phyloP scores from a whole-genome alignment of 306 rosid genomes.

The Cicer bijugum region DNA sequence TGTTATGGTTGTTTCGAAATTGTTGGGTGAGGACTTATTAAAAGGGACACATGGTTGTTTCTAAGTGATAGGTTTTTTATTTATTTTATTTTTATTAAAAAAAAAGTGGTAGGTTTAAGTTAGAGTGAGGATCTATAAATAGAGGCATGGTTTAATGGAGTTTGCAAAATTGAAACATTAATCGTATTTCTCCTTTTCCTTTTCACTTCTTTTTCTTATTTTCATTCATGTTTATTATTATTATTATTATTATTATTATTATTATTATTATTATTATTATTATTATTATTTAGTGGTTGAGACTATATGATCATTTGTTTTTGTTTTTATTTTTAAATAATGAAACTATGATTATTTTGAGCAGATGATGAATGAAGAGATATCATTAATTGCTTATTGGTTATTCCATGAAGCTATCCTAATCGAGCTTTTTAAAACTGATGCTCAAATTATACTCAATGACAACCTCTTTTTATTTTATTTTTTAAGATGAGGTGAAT shows the following conservation, averaged over 20 bases:
- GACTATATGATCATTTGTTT: background rate
- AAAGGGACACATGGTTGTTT: background rate
- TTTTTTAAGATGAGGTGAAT: too few species aligned
- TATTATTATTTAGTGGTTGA: background rate
- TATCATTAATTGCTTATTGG: constrained; percentile 38
- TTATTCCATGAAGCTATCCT: constrained; percentile 41
- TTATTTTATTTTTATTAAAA: too few species aligned
- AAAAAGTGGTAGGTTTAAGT: background rate
- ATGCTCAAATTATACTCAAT: constrained; percentile 38
- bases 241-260: background rate
- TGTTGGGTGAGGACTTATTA: background rate
- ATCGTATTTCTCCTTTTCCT: background rate
- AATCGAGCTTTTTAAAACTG: constrained; percentile 54
- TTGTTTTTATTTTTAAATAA: background rate
- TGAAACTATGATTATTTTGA: constrained; percentile 13
- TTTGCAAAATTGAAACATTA: background rate
- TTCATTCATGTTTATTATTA: background rate
- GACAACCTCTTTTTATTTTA: background rate
- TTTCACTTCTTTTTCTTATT: background rate
- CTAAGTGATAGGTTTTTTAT: background rate
- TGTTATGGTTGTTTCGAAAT: background rate
- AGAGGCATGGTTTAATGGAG: background rate
- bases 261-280: background rate
- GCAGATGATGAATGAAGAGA: constrained; percentile 39
- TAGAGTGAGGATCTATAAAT: background rate